Base-by-base conservation (phyloP, 1,139 yeast species). In the Yamadazyma buinensis region DNA sequence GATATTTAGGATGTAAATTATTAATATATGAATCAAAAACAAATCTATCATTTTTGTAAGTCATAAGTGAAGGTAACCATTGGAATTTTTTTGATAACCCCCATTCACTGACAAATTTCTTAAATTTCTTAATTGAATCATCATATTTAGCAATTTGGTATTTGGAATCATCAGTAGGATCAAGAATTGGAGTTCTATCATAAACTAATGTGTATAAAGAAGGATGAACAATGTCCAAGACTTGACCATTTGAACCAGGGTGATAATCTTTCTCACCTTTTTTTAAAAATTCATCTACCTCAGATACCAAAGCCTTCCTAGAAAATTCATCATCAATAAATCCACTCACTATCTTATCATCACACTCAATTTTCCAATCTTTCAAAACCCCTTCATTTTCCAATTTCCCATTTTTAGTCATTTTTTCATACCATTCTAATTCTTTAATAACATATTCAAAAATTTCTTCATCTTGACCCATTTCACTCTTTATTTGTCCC, bases 161-260 rank as follows among this genome's bases (percentile, higher is more conserved):
- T 7, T 35, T 31, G 8, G 21, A n/a, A 18, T 8, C 7, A 3
- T 28, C 15, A 7, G 28, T 38, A 10, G 34, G 40, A 7, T 22
- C 35, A 1, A 44, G 28, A n/a, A 59, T 43, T 2, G 64, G 61
- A 4, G 69, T 61, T n/a, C 37, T 49, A 0, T 59, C 65, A 35
- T 64, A 67, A 30, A 54, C 59, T 7, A 67, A 44, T 0, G 69
- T 69, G 37, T 55, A 67, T 32, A 67, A 49, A 13, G 72, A 66
- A 7, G 74, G 74, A 41, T 68, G 72, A 5, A 67, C 68, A 23
- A 67, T 49, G 43, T 67, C 72, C 20, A 65, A 46, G 2, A 68
- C 72, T 34, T 56, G 55, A 12, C 61, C 47, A 28, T 57, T 42
- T 1, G 67, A 54, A 5, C 57, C 55, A 3, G 70, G 72, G 40